phyloP scores from a whole-genome alignment of 2,329 filamentous ascomycete genomes.

The Macroventuria anomochaeta region DNA sequence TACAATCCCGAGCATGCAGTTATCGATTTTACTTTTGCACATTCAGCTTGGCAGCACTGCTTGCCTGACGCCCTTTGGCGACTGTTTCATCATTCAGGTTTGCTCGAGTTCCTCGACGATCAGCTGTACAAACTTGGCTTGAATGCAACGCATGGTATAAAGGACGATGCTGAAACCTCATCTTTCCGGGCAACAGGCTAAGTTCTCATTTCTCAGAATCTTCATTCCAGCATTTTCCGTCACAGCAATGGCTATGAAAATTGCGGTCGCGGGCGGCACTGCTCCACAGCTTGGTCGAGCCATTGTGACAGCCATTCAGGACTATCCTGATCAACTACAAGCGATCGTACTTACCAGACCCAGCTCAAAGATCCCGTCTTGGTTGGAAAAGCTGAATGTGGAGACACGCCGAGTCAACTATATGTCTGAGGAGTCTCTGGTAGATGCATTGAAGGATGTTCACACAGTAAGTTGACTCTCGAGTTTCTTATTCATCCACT shows the following conservation, averaged over 20 bases:
- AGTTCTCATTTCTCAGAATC: too few relatives aligned
- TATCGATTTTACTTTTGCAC: neutral
- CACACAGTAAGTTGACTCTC: neutral
- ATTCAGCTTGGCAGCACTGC: neutral
- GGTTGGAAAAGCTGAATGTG: slow-evolving; percentile 1
- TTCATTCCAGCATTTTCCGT: neutral
- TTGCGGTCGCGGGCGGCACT: slow-evolving; percentile 38
- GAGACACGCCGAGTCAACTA: neutral
- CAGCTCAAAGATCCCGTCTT: slow-evolving; percentile 16
- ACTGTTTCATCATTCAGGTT: neutral
- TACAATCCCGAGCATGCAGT: neutral
- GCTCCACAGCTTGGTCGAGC: slow-evolving; percentile 33
- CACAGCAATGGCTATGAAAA: slow-evolving; percentile 23
- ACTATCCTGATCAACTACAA: slow-evolving; percentile 27
- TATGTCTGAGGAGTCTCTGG: neutral
- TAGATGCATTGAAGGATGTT: neutral
- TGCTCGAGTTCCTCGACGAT: neutral
- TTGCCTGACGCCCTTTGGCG: neutral
- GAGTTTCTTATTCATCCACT: neutral
- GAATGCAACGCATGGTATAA: neutral
- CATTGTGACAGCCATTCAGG: slow-evolving; percentile 31
- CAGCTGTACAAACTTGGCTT: neutral
- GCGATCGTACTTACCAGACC: slow-evolving; percentile 41
- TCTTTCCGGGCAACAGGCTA: neutral
- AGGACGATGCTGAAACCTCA: neutral